These are phyloP conservation scores for Dendrocalamus sinicus DNA, from an alignment of 176 grass and related monocot genomes.

Conservation along the genomic window DNA sequence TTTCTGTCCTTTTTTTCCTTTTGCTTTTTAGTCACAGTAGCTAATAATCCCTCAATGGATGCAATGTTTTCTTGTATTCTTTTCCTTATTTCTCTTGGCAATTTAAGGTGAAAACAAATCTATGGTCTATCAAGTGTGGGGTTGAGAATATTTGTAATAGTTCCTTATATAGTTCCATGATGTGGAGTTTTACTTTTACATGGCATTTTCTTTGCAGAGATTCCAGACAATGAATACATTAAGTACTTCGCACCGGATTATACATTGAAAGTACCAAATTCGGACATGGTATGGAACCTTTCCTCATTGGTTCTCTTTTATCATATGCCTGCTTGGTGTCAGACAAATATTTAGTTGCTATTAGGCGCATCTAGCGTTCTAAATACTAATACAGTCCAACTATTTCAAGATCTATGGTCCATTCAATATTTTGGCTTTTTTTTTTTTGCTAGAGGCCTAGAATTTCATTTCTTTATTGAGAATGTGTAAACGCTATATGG, in stretches of 20 bases:
- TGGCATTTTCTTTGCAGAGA: conserved; percentile 68
- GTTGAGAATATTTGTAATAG: background rate
- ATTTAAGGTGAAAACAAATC: conserved; percentile 14
- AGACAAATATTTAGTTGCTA: background rate
- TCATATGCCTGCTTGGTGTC: background rate
- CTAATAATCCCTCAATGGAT: conserved; percentile 4
- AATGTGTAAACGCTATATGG: conserved; percentile 21
- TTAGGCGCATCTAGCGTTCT: background rate
- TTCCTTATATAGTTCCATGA: conserved; percentile 10
- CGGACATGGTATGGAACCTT: conserved; percentile 74
- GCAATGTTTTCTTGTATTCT: background rate
- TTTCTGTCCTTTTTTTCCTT: conserved; percentile 6
- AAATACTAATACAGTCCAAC: background rate
- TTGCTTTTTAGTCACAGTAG: conserved; percentile 3
- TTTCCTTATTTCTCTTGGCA: background rate
- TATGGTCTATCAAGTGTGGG: background rate
- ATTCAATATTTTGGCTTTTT: background rate
- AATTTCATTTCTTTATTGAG: conserved; percentile 14
- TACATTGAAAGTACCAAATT: conserved; percentile 78
- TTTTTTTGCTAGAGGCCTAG: background rate
- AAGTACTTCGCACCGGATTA: conserved; percentile 94
- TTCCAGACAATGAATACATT: conserved; percentile 91
- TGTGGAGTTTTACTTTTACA: conserved; percentile 35
- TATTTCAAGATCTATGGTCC: background rate
- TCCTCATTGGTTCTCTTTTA: conserved; percentile 2